These are phyloP conservation scores for Cladophialophora chaetospira DNA, from an alignment of 2,329 filamentous ascomycete genomes.

Conservation along the genomic window DNA sequence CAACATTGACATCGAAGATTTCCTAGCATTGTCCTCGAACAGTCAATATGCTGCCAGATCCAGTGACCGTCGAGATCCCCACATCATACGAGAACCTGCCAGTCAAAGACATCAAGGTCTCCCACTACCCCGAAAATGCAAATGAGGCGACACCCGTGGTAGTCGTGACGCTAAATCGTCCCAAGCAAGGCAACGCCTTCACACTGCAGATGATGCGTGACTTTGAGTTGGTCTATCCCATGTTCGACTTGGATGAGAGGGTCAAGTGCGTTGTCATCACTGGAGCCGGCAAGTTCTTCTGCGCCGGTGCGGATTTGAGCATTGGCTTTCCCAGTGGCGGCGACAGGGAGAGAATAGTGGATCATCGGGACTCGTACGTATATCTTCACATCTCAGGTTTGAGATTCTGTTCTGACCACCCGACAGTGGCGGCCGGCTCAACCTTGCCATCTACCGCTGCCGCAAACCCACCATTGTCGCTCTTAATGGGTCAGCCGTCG, in stretches of 20 bases:
- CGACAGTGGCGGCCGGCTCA: conserved; percentile 44
- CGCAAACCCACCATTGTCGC: conserved; percentile 62
- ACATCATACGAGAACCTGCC: conserved; percentile 38
- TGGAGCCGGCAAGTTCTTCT: conserved; percentile 55
- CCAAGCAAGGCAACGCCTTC: conserved; percentile 61
- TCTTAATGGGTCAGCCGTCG: conserved; percentile 63
- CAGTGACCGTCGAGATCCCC: conserved; percentile 31
- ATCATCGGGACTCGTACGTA: conserved; percentile 57
- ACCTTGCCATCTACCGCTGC: conserved; percentile 59
- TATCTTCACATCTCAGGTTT: background rate
- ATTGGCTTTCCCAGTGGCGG: conserved; percentile 50
- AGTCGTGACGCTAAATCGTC: conserved; percentile 56
- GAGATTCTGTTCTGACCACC: background rate
- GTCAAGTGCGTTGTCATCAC: conserved; percentile 60
- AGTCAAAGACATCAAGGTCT: conserved; percentile 23
- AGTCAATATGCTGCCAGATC: conserved; percentile 20
- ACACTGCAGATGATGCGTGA: conserved; percentile 55
- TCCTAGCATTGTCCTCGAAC: background rate
- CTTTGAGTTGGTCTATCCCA: conserved; percentile 45
- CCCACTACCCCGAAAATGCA: conserved; percentile 17
- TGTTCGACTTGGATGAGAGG: conserved; percentile 57
- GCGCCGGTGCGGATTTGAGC: conserved; percentile 60
- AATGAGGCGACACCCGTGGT: conserved; percentile 42
- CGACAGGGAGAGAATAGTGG: conserved; percentile 43
- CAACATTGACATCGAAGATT: background rate